These are phyloP conservation scores for Neonectria hederae DNA, from an alignment of 2,329 filamentous ascomycete species.

Conservation along the genomic window DNA sequence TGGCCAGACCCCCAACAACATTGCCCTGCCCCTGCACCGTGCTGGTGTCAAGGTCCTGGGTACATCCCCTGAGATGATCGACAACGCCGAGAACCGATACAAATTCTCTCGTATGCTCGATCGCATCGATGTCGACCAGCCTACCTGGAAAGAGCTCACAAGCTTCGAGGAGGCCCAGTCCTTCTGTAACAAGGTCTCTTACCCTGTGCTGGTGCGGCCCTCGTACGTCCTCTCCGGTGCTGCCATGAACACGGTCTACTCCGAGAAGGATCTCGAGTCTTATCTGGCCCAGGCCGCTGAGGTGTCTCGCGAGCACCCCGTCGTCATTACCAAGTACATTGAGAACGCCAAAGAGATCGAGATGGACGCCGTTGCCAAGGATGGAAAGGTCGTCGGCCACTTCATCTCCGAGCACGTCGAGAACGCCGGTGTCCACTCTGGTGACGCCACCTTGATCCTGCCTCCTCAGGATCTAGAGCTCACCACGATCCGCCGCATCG, in stretches of 20 bases:
- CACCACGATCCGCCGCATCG: constrained; percentile 90
- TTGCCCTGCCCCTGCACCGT: constrained; percentile 87
- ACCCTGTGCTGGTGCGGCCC: constrained; percentile 93
- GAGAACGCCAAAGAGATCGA: constrained; percentile 99
- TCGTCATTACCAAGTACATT: constrained; percentile 99
- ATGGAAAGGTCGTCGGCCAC: constrained; percentile 90
- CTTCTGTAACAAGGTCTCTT: constrained; percentile 89
- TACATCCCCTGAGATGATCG: constrained; percentile 98
- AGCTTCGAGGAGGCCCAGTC: constrained; percentile 88
- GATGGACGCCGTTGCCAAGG: constrained; percentile 96
- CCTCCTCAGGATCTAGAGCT: constrained; percentile 92
- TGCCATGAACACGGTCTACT: constrained; percentile 99
- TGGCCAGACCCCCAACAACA: constrained; percentile 98
- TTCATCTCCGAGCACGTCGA: constrained; percentile 99
- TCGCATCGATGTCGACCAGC: constrained; percentile 92
- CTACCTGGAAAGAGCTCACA: constrained; percentile 96
- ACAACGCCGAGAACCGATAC: constrained; percentile 95
- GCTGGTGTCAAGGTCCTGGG: constrained; percentile 92
- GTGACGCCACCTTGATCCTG: constrained; percentile 93
- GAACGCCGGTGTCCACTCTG: constrained; percentile 97
- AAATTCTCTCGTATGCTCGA: constrained; percentile 99
- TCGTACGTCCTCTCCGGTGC: constrained; percentile 97
- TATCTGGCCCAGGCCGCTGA: constrained; percentile 92
- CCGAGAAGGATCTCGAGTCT: constrained; percentile 86
- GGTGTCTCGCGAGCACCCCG: constrained; percentile 93